Conservation (phyloP, 1,139 yeast genomes). For the Lodderomyces elongisporus region DNA sequence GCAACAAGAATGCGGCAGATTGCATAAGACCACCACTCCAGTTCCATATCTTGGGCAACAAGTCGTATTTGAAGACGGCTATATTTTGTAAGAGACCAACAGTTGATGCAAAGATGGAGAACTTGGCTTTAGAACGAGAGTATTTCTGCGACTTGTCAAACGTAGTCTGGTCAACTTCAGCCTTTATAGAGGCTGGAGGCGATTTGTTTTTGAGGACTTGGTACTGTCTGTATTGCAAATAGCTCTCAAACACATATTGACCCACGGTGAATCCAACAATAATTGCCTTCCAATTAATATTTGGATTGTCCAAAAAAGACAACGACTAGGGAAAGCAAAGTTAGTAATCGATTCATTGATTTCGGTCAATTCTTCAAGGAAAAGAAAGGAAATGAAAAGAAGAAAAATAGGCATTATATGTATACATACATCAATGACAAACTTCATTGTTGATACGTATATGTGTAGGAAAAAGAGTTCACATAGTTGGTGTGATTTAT, state of each 20-base stretch:
- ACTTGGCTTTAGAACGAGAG: slow-evolving; percentile 74
- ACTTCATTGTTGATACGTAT: neutral
- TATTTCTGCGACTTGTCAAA: slow-evolving; percentile 76
- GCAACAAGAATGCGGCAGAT: slow-evolving; percentile 29
- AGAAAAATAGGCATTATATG: neutral
- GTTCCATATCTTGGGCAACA: slow-evolving; percentile 68
- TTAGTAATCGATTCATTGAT: slow-evolving; percentile 19
- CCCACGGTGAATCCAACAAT: slow-evolving; percentile 73
- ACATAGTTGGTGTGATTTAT: too few species aligned
- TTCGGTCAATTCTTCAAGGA: too few species aligned
- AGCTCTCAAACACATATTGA: slow-evolving; percentile 70
- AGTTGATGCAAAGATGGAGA: slow-evolving; percentile 54
- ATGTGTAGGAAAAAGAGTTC: too few species aligned
- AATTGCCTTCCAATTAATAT: slow-evolving; percentile 74
- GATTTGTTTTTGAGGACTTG: slow-evolving; percentile 50
- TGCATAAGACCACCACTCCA: slow-evolving; percentile 41
- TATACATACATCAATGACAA: too few species aligned
- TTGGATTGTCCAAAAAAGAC: slow-evolving; percentile 37
- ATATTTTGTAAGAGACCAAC: slow-evolving; percentile 54
- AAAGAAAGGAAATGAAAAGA: slow-evolving; percentile 1
- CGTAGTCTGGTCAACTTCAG: slow-evolving; percentile 65
- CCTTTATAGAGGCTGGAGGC: slow-evolving; percentile 61
- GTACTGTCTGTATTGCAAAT: slow-evolving; percentile 73
- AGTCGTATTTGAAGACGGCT: slow-evolving; percentile 53
- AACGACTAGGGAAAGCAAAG: slow-evolving; percentile 21